A percentile compares a stretch with the other conserved stretches of the same genome.
Conservation (phyloP, 805 yeast genomes). For the Komagataella pastoris region DNA sequence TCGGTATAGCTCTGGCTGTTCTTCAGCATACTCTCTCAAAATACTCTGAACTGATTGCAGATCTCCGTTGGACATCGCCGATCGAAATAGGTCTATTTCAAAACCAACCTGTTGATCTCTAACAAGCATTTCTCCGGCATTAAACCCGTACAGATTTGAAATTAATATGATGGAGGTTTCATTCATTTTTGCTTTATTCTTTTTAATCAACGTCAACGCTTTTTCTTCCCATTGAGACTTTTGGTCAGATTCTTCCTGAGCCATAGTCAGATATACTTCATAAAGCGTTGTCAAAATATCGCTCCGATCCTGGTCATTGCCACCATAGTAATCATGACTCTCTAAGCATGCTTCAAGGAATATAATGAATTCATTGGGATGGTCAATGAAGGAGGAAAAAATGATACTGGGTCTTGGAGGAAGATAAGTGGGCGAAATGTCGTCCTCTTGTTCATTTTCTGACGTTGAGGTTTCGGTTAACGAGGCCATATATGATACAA, state of each 20-base stretch:
- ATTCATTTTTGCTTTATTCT: conserved; percentile 37
- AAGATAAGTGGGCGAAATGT: conserved; percentile 54
- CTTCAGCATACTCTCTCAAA: conserved; percentile 43
- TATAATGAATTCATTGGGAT: conserved; percentile 79
- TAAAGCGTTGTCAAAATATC: conserved; percentile 68
- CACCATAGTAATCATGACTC: conserved; percentile 65
- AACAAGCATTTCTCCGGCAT: conserved; percentile 31
- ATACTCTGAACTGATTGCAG: conserved; percentile 42
- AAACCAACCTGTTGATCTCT: conserved; percentile 20
- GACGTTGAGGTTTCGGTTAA: neutral
- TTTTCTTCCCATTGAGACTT: conserved; percentile 47
- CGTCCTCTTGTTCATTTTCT: conserved; percentile 4
- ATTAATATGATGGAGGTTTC: conserved; percentile 39
- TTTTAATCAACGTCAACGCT: conserved; percentile 39
- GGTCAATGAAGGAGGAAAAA: conserved; percentile 75
- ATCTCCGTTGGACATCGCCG: conserved; percentile 46
- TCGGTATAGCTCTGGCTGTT: conserved; percentile 52
- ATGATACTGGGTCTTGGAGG: conserved; percentile 88
- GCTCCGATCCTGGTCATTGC: conserved; percentile 51
- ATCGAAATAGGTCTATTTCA: conserved; percentile 54
- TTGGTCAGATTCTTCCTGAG: conserved; percentile 16
- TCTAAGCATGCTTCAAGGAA: conserved; percentile 86
- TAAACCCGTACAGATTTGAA: conserved; percentile 42
- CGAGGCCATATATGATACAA: conserved; percentile 34
- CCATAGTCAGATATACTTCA: conserved; percentile 64